Evolutionary conservation across 352 stramenopile species (phyloP), one percentile per base, ranked within the genome.

Genomic region (Phytophthora ramorum): DNA sequence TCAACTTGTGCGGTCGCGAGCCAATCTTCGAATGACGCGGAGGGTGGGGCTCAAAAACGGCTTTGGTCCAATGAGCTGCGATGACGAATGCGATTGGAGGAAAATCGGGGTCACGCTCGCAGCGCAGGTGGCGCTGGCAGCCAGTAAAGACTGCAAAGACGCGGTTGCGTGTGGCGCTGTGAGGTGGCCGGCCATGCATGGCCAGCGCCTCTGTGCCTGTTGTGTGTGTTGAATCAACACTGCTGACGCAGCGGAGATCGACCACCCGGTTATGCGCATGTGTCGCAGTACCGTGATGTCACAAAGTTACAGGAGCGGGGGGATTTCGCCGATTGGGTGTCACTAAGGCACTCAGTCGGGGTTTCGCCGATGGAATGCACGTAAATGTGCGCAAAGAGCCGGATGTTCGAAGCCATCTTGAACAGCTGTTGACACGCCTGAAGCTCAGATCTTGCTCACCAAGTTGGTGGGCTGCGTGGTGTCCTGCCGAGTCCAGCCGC

Each of bases 1-100:
- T 66, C 52, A 66, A 70, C 55, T 50, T 69, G 58, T 63, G 66
- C 24, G 51, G 51, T 71, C 7, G 28, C 55, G 55, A 63, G 60
- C 43, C 44, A 70, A 74, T 63, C 20, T 60, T 24, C 20, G 12
- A 71, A 61, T 60, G 40, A 51, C 41, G 24, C 17, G 28, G 35
- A 32, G 28, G 20, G 38, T n/a, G n/a, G 49, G 3, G 4, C 22
- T 24, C 22, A 24, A 2, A 19, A 43, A 19, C 7, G 12, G 22
- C 32, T 51, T 61, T 61, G 6, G 22, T 32, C 26, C 26, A 32
- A 32, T 32, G 26, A 32, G 26, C 26, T 2, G 28, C 48, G 16
- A 45, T 17, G 5, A 10, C 24, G 28, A 7, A 26, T 28, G 13
- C 30, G 53, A 64, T 69, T 69, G 46, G 53, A 37, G 17, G 35